Evolutionary conservation across 805 yeast genomes (phyloP), one percentile per base, ranked within the genome.

Genomic region (Naumovozyma baii): DNA sequence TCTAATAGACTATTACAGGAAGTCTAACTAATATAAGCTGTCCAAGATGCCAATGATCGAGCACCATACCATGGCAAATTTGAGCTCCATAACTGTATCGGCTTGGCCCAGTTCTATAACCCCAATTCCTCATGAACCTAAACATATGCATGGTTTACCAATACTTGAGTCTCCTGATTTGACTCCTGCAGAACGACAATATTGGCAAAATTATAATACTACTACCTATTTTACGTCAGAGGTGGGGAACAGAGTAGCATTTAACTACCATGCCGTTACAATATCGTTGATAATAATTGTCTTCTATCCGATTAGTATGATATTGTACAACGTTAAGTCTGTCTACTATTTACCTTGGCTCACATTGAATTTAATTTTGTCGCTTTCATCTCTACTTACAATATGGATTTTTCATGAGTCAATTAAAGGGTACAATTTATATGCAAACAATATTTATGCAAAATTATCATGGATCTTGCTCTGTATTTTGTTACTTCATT

Each of bases 181-280:
- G 36, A 69, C 78, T 14, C 80, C 88, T 0, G 82, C 77, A 34
- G 95, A 87, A 59, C 65, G 76, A 40, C 56, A 69, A 19, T 88
- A 72, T 60, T 88, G 96, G 96, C 78, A 76, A 36, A 56, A 61
- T 18, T 88, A 87, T 61, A 77, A 83, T 53, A 76, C 94, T 12
- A 80, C 90, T 1, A 78, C 85, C 3, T 87, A 71, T 57, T 77
- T 84, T 62, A 77, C 74, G 5, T 54, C 73, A 10, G 70, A 69
- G 0, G 33, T 36, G 22, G 69, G 76, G 3, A 69, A 70, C 47
- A 71, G 75, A 41, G 42, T 67, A 12, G 70, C 78, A 1, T 62
- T 87, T 20, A 67, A 67, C 46, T 49, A 67, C 31, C 96, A 87
- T 52, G 62, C 77, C 8, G 48, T 57, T 2, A 57, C 74, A 3